Evolutionary conservation across 495 filamentous ascomycete genomes (phyloP).

Genomic region (Podospora didyma): DNA sequence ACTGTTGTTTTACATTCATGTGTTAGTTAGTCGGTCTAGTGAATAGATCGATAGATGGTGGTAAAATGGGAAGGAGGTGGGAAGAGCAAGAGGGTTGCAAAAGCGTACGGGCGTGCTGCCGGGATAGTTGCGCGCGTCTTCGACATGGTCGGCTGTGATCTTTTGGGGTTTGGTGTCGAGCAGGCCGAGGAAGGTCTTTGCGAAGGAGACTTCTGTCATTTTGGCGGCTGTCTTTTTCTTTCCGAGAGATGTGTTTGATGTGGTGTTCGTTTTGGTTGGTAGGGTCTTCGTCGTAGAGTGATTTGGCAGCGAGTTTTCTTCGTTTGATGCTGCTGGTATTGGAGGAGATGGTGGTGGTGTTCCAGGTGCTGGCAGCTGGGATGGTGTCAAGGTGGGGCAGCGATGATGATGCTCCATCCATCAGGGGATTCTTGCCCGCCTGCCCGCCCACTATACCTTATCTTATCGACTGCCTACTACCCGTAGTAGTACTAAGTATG

Average conservation of each 20-base stretch:
- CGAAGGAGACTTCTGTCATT: slow-evolving; percentile 71
- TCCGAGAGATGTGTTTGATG: not conserved
- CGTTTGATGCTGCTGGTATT: too few species aligned
- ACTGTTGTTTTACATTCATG: slow-evolving; percentile 18
- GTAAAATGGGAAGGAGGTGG: not conserved
- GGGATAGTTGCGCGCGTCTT: slow-evolving; percentile 71
- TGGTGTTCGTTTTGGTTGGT: too few species aligned
- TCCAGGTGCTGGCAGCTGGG: too few species aligned
- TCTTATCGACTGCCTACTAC: too few species aligned
- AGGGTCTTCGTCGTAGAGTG: too few species aligned
- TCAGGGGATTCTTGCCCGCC: too few species aligned
- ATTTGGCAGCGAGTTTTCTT: too few species aligned
- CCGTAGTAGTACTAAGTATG: too few species aligned
- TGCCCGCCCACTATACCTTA: too few species aligned
- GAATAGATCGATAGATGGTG: not conserved
- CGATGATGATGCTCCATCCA: too few species aligned
- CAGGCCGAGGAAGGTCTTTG: slow-evolving; percentile 73
- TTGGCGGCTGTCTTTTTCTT: not conserved
- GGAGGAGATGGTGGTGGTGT: too few species aligned
- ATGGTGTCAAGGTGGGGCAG: too few species aligned
- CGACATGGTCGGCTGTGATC: slow-evolving; percentile 77
- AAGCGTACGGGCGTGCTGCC: slow-evolving; percentile 65
- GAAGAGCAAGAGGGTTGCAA: not conserved
- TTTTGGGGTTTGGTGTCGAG: slow-evolving; percentile 75
- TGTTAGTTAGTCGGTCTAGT: not conserved